Evolutionary conservation across 345 rosid species (phyloP).

Genomic region (Populus euphratica): DNA sequence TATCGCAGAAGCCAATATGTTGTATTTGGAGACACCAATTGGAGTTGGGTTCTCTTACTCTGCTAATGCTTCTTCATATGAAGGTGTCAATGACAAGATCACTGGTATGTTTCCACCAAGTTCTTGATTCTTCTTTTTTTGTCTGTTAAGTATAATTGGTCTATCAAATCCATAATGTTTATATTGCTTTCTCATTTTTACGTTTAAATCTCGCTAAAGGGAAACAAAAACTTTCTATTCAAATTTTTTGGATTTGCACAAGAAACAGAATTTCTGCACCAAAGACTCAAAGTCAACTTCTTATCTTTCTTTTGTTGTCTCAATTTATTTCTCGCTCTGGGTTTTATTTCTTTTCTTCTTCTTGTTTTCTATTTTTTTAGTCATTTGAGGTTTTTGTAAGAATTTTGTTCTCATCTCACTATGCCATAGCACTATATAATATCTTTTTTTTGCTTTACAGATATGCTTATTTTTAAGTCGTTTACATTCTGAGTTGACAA

Average conservation of each 20-base stretch:
- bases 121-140: background rate
- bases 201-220: constrained; percentile 2
- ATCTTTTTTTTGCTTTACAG: constrained; percentile 29
- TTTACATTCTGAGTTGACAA: constrained; percentile 28
- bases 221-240: background rate
- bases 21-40: constrained; percentile 86
- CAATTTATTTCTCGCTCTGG: background rate
- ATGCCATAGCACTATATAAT: constrained; percentile 4
- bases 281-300: constrained; percentile 31
- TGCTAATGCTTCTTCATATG: constrained; percentile 53
- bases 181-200: background rate
- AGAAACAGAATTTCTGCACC: constrained; percentile 24
- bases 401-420: constrained; percentile 11
- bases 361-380: background rate
- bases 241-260: background rate
- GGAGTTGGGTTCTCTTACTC: constrained; percentile 99
- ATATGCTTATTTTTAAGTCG: constrained; percentile 20
- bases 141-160: background rate
- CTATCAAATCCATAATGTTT: background rate
- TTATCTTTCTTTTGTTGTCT: background rate
- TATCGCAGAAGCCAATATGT: constrained; percentile 82
- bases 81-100: constrained; percentile 66
- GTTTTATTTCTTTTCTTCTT: background rate
- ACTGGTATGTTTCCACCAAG: constrained; percentile 50
- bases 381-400: constrained; percentile 13